Evolutionary conservation across 2,329 filamentous ascomycete species (phyloP), one percentile per base, ranked within the genome.

Genomic region (Moelleriella libera): DNA sequence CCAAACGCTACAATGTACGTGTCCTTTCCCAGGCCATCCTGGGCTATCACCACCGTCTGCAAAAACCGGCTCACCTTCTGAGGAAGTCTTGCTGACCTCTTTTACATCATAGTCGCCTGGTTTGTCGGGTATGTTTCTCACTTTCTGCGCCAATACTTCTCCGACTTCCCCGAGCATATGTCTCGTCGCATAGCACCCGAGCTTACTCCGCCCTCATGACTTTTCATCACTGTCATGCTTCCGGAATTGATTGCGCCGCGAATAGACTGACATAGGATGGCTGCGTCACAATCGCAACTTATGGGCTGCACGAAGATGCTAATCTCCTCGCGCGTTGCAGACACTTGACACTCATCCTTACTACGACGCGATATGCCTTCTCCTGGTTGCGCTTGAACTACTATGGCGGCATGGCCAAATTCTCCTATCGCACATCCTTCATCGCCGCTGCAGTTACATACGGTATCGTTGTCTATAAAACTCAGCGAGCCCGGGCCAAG

Each of bases 381-480:
- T 94, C 88, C 45, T 94, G 88, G 72, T 68, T 96, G 49, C 83
- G 84, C 60, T 85, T 97, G 75, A 94, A 94, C 75, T 88, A 80
- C 65, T 84, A 84, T 63, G 82, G 81, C 49, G 69, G 78, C 62
- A 80, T 80, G 72, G 89, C 90, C 44, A 75, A 78, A 55, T 82
- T 92, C 65, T 84, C 84, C 49, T 98, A 98, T 72, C 89, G 92
- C 59, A 78, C 83, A 47, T 86, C 89, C 49, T 98, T 98, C 65
- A 56, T 96, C 57, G 83, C 89, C 3, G 92, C 92, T 5, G 88
- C 88, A 44, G 79, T 81, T 45, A 97, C 92, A 9, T 98, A 98
- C 67, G 90, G 92, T 55, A 97, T 98, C 55, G 92, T 98, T 45
- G 90, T 98, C 52, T 97, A 95, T 76, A 98, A 98, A 79, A 89